Percentiles rank a stretch among this genome's conserved stretches.
These are phyloP conservation scores for Mucor piriformis DNA, from an alignment of 371 early-diverging fungal genomes.

Conservation along the genomic window DNA sequence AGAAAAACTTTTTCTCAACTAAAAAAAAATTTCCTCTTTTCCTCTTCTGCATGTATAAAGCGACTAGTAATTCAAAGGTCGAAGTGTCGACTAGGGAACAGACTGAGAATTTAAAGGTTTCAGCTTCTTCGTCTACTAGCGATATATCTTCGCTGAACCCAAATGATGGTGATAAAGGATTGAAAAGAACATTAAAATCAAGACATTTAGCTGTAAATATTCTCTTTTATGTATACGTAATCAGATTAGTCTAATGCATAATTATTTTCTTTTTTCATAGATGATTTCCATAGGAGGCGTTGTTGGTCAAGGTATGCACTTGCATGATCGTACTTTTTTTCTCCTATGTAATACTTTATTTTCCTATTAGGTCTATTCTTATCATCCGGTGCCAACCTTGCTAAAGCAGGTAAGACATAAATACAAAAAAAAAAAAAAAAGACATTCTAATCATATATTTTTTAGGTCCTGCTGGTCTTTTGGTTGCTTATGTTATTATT, in stretches of 20 bases:
- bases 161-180: constrained; percentile 16
- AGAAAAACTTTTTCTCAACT: not conserved
- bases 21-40: not conserved
- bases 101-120: not conserved
- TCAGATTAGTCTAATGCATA: not conserved
- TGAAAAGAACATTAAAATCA: constrained; percentile 23
- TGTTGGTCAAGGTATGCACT: constrained; percentile 24
- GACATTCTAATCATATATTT: not conserved
- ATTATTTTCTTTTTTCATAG: not conserved
- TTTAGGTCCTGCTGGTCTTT: constrained; percentile 62
- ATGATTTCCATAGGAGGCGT: constrained; percentile 34
- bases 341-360: not conserved
- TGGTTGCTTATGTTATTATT: constrained; percentile 67
- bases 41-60: not conserved
- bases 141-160: constrained; percentile 2
- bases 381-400: constrained; percentile 71
- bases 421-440: not conserved
- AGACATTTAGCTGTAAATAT: constrained; percentile 20
- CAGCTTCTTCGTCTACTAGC: not conserved
- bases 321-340: not conserved
- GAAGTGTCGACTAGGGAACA: not conserved
- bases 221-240: not conserved
- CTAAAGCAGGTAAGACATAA: constrained; percentile 43
- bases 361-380: constrained; percentile 64
- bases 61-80: not conserved